Base-by-base conservation (phyloP, 23 red algal species). In the Gracilaria vermiculophylla region DNA sequence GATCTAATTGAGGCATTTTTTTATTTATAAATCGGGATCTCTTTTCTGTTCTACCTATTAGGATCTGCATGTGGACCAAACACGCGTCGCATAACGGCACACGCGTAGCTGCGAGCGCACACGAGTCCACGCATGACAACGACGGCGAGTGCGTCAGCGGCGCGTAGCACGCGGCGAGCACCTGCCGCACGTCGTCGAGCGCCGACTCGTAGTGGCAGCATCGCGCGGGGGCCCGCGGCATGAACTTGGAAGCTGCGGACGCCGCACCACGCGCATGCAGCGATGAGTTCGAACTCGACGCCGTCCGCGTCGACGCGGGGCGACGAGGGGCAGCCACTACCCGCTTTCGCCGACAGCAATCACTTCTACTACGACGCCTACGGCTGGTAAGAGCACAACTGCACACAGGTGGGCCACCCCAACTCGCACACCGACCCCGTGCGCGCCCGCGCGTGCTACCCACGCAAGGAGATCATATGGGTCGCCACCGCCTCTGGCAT, bases 351-450 rank as follows among this genome's bases (percentile, higher is more conserved):
- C 34, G 34, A 69, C 9, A 3, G 16, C 64, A 34, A 69, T 19
- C 64, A 36, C 2, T 69, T 27, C 37, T 69, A 69, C 27, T 69
- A 69, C 49, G 49, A 19, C 19, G 34, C 73, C 16, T 20, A 45
- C 51, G 86, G 61, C 44, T 90, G 86, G 86, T 90, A 90, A 39
- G 86, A 90, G 64, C 47, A 78, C 16, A 78, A 73, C 52, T 90
- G 86, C 53, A 71, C 75, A 5, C 44, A 69, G 27, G 86, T 72
- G 5, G 86, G 86, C 13, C 69, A 50, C 14, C 51, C 29, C 27
- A 57, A 28, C 12, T 21, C 75, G 4, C 67, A 75, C 48, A 44
- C 72, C 20, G 86, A 90, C 61, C 45, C 86, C 52, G n/a, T 90
- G n/a, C 73, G 86, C 21, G 50, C 89, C 31, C 80, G 84, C 34